These are phyloP conservation scores for Physocladia obscura DNA, from an alignment of 192 early-diverging fungal genomes.

Conservation along the genomic window DNA sequence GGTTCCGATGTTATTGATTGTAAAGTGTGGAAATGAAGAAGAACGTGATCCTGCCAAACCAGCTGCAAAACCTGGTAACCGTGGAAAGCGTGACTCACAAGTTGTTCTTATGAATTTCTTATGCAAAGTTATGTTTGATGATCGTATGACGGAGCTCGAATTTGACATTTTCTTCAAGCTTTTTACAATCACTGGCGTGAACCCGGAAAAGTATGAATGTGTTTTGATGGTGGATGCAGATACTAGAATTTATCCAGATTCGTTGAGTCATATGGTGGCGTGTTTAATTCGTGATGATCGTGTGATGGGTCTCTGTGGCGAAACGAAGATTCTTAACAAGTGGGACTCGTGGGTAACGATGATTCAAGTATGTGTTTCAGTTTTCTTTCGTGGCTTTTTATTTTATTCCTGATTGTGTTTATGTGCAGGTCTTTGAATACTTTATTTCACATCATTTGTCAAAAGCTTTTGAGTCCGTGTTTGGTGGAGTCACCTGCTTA, in stretches of 20 bases:
- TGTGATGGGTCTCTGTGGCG: slow-evolving; percentile 93
- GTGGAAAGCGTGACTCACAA: slow-evolving; percentile 96
- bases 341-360: slow-evolving; percentile 92
- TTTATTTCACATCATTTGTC: slow-evolving; percentile 59
- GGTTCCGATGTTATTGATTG: slow-evolving; percentile 52
- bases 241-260: slow-evolving; percentile 76
- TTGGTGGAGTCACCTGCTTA: slow-evolving; percentile 65
- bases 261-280: slow-evolving; percentile 89
- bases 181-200: slow-evolving; percentile 80
- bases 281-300: slow-evolving; percentile 86
- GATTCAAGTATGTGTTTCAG: slow-evolving; percentile 77
- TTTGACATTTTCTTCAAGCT: slow-evolving; percentile 89
- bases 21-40: slow-evolving; percentile 50
- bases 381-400: neutral
- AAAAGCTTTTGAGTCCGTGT: slow-evolving; percentile 67
- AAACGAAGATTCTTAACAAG: slow-evolving; percentile 91
- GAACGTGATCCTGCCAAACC: slow-evolving; percentile 37
- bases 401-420: neutral
- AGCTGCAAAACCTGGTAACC: slow-evolving; percentile 54
- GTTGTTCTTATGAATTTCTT: slow-evolving; percentile 94
- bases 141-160: slow-evolving; percentile 84
- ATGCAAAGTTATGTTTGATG: slow-evolving; percentile 76
- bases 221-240: slow-evolving; percentile 86
- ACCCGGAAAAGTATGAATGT: slow-evolving; percentile 74
- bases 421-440: slow-evolving; percentile 75